Percentiles rank a stretch among this genome's conserved stretches.
These are phyloP conservation scores for Xylaria arbuscula DNA, from an alignment of 2,329 filamentous ascomycete genomes.

Conservation along the genomic window DNA sequence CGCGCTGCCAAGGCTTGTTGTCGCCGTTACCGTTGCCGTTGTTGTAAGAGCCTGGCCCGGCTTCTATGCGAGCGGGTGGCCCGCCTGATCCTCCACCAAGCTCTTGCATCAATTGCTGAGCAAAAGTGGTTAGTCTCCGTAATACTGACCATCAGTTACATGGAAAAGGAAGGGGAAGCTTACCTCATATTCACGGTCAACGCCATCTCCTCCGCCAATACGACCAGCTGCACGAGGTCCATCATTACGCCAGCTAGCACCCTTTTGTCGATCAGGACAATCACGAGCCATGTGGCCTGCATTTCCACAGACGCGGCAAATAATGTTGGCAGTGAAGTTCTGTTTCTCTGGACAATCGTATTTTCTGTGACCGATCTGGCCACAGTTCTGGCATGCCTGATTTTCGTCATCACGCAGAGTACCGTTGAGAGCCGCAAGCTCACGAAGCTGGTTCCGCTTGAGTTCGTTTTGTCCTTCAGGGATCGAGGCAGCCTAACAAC, in stretches of 20 bases:
- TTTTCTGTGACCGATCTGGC: conserved; percentile 98
- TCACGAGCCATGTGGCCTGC: conserved; percentile 98
- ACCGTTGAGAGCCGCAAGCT: conserved; percentile 97
- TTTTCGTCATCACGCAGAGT: conserved; percentile 99
- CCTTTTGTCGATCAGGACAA: conserved; percentile 93
- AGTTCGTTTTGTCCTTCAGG: conserved; percentile 99
- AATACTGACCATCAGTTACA: background rate
- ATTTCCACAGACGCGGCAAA: conserved; percentile 97
- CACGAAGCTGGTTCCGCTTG: conserved; percentile 97
- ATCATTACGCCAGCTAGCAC: conserved; percentile 90
- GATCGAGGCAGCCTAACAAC: conserved; percentile 87
- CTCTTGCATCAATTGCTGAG: conserved; percentile 95
- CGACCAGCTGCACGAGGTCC: conserved; percentile 67
- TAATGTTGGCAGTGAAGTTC: conserved; percentile 99
- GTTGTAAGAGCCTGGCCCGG: conserved; percentile 75
- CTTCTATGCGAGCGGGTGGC: conserved; percentile 85
- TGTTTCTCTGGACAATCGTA: conserved; percentile 98
- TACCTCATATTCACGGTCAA: conserved; percentile 95
- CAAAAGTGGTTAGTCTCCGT: conserved; percentile 54
- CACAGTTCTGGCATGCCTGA: conserved; percentile 98
- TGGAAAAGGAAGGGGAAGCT: conserved; percentile 49
- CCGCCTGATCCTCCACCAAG: conserved; percentile 78
- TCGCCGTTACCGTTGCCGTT: conserved; percentile 60
- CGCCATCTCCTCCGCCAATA: conserved; percentile 82
- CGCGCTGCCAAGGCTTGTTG: conserved; percentile 88